phyloP scores from a whole-genome alignment of 202 grass and related monocot species.

The Setaria viridis region DNA sequence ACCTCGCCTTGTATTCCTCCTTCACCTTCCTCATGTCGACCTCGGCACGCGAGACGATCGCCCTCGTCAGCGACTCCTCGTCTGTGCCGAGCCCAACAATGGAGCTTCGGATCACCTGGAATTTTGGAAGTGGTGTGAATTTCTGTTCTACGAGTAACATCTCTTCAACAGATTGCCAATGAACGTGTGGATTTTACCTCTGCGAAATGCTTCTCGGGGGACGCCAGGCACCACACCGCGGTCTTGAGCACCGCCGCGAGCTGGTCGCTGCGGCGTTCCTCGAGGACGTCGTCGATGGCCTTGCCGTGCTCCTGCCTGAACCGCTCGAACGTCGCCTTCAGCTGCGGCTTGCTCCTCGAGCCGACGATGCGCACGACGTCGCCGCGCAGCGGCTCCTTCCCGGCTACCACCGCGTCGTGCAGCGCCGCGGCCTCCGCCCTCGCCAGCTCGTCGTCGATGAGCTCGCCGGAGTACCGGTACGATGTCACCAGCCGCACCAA shows the following conservation, averaged over 20 bases:
- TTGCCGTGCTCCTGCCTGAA: constrained; percentile 66
- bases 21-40: constrained; percentile 86
- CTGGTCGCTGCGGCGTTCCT: constrained; percentile 31
- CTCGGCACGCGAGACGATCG: constrained; percentile 71
- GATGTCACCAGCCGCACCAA: constrained; percentile 77
- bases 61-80: constrained; percentile 81
- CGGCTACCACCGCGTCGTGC: constrained; percentile 48
- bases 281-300: constrained; percentile 66
- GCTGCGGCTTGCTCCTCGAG: constrained; percentile 81
- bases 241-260: constrained; percentile 68
- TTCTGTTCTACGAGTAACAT: not conserved
- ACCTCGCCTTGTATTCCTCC: constrained; percentile 75
- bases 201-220: constrained; percentile 85
- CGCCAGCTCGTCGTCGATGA: constrained; percentile 56
- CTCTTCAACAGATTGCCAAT: not conserved
- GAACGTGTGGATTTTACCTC: constrained; percentile 49
- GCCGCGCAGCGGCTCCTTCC: constrained; percentile 54
- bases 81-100: constrained; percentile 80
- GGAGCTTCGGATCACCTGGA: constrained; percentile 79
- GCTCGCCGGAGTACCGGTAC: constrained; percentile 71
- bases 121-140: not conserved
- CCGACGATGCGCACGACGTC: constrained; percentile 73
- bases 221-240: constrained; percentile 67
- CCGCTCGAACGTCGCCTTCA: constrained; percentile 66
- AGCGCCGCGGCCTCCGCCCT: constrained; percentile 65